Percentiles rank a stretch among this genome's conserved stretches.
Conservation (phyloP, 306 rosid genomes). For the Oemleria cerasiformis region DNA sequence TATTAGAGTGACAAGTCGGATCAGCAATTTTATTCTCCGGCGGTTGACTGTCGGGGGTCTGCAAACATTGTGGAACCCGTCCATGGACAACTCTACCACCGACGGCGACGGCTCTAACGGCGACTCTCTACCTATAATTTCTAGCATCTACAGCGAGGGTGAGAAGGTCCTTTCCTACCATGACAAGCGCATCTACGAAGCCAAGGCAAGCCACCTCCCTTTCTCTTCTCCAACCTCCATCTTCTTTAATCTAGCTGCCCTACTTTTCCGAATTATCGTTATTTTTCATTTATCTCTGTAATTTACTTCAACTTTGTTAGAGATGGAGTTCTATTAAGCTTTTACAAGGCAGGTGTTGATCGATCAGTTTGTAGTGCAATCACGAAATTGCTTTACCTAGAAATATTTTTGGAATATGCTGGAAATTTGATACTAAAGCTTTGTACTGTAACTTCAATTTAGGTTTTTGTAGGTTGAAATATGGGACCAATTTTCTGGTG, state of each 20-base stretch:
- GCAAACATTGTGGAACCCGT: constrained; percentile 57
- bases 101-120: constrained; percentile 63
- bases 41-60: constrained; percentile 1
- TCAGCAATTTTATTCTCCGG: background rate
- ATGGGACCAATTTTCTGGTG: too few species aligned
- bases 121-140: constrained; percentile 45
- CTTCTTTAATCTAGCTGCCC: background rate
- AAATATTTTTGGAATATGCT: background rate
- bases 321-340: background rate
- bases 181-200: constrained; percentile 78
- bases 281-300: background rate
- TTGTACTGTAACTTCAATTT: background rate
- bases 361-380: background rate
- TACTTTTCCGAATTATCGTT: background rate
- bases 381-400: background rate
- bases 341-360: background rate
- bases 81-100: constrained; percentile 58
- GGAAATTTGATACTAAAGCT: background rate
- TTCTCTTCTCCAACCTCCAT: background rate
- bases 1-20: background rate
- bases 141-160: constrained; percentile 50
- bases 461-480: background rate
- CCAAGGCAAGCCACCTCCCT: constrained; percentile 47
- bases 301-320: background rate
- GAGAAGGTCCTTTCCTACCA: constrained; percentile 83